Evolutionary conservation across 2,329 filamentous ascomycete genomes (phyloP), one percentile per base, ranked within the genome.

Genomic region (Xylogone sp.): DNA sequence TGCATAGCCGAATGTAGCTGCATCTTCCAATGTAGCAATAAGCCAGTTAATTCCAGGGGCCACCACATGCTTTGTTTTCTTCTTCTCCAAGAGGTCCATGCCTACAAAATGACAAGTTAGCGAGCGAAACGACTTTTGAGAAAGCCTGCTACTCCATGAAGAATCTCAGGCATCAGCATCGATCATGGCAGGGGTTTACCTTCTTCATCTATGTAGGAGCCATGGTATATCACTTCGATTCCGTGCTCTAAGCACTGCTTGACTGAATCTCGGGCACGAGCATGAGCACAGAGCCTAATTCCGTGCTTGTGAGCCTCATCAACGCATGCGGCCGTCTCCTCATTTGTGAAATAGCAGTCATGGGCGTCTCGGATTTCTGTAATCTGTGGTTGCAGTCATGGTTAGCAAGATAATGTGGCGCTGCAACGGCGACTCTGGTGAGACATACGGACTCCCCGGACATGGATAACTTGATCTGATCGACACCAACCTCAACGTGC

Each of bases 221-320:
- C 73, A 55, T 76, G 72, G 47, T 72, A 75, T 29, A 76, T 74
- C 3, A 75, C 68, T 53, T 75, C 72, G 0, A 76, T 70, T 1
- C 73, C 72, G 50, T 72, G 67, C 45, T 65, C 64, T 8, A 74
- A 58, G 52, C 70, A 74, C 66, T 73, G 69, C 48, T 67, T 70
- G 5, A 76, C 67, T 0, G 68, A 69, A 44, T 75, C 73, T 20
- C 69, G 53, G 3, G 72, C 69, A 46, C 74, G 62, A 8, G 72
- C 72, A 59, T 75, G 73, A 1, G 71, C 66, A 55, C 74, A 76
- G 2, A 76, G 55, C 22, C 68, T 48, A n/a, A 55, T 58, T 10
- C 68, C 68, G 4, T 56, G 57, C 27, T 51, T 55, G 54, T 75
- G 73, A 2, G 67, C 74, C 58, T 76, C 72, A 20, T 76, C 72